Evolutionary conservation across 2,329 filamentous ascomycete genomes (phyloP).

Genomic region (Aspergillus melleus): DNA sequence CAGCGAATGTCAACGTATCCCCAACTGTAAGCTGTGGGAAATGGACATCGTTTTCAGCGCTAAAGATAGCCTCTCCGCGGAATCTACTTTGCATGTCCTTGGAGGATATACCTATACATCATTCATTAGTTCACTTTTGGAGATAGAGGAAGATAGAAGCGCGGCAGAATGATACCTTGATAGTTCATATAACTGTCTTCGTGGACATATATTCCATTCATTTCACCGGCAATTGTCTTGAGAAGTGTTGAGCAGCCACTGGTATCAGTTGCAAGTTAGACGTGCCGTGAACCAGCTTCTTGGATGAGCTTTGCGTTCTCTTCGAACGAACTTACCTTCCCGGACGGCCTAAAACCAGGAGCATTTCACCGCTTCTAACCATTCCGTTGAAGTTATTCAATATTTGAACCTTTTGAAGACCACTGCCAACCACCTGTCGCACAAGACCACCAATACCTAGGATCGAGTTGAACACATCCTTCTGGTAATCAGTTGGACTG

Average conservation of each 20-base stretch:
- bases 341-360: constrained; percentile 40
- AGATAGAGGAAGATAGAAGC: not conserved
- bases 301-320: not conserved
- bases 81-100: not conserved
- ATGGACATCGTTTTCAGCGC: not conserved
- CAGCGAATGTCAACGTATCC: not conserved
- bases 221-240: constrained; percentile 56
- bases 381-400: constrained; percentile 53
- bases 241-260: constrained; percentile 72
- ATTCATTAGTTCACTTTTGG: not conserved
- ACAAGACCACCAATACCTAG: constrained; percentile 45
- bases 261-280: not conserved
- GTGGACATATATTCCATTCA: constrained; percentile 49
- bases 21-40: not conserved
- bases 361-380: constrained; percentile 49
- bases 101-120: not conserved
- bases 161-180: not conserved
- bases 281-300: not conserved
- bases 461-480: constrained; percentile 62
- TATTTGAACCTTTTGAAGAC: constrained; percentile 39
- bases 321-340: constrained; percentile 20
- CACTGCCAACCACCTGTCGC: not conserved
- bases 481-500: constrained; percentile 64
- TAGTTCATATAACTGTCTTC: constrained; percentile 54
- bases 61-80: not conserved